Evolutionary conservation across 2,329 filamentous ascomycete species (phyloP).

Genomic region (Apiospora pterosperma): DNA sequence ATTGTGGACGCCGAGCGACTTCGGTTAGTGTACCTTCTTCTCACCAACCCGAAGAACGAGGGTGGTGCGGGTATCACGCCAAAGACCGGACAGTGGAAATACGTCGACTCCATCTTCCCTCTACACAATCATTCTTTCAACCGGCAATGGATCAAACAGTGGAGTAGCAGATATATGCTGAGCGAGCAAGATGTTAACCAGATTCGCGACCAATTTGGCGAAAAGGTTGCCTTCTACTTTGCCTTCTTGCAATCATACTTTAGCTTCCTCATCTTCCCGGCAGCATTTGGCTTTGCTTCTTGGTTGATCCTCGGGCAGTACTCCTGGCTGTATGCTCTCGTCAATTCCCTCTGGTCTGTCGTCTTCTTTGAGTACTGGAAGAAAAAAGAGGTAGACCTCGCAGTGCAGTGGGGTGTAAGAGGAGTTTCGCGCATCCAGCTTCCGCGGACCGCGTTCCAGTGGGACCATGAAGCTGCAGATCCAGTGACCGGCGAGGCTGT

Average conservation of each 20-base stretch:
- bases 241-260: slow-evolving; percentile 92
- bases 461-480: slow-evolving; percentile 74
- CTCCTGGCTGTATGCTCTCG: slow-evolving; percentile 74
- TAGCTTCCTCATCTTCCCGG: slow-evolving; percentile 77
- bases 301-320: slow-evolving; percentile 85
- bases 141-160: slow-evolving; percentile 69
- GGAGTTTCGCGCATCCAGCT: slow-evolving; percentile 80
- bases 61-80: slow-evolving; percentile 78
- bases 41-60: slow-evolving; percentile 68
- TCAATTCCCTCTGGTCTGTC: slow-evolving; percentile 81
- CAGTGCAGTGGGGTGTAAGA: slow-evolving; percentile 83
- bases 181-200: slow-evolving; percentile 65
- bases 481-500: slow-evolving; percentile 77
- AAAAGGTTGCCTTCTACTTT: slow-evolving; percentile 91
- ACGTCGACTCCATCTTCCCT: slow-evolving; percentile 72
- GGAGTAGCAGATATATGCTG: slow-evolving; percentile 69
- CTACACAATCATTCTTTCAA: slow-evolving; percentile 77
- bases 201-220: slow-evolving; percentile 74
- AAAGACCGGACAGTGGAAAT: slow-evolving; percentile 65
- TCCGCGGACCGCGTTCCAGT: slow-evolving; percentile 72
- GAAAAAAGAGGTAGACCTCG: slow-evolving; percentile 82
- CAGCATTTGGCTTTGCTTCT: slow-evolving; percentile 69
- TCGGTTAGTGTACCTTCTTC: slow-evolving; percentile 81
- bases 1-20: slow-evolving; percentile 86
- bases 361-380: slow-evolving; percentile 97